Conservation (phyloP, 169 alveolate genomes). For the Eimeria acervulina region DNA sequence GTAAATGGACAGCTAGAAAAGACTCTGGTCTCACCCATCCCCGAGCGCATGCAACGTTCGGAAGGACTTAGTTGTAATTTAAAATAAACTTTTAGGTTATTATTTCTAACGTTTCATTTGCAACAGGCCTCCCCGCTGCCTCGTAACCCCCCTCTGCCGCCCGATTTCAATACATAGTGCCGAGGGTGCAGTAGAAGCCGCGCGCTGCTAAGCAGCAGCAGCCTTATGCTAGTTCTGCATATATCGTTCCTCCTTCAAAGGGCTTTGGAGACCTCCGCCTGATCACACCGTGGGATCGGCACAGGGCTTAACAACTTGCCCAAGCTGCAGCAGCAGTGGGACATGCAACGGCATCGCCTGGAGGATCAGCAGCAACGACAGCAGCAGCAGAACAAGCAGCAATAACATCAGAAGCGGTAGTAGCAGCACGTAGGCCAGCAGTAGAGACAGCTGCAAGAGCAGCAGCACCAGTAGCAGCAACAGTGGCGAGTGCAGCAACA, state of each 20-base stretch:
- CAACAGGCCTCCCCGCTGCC: background rate
- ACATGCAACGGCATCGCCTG: background rate
- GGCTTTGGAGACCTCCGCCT: background rate
- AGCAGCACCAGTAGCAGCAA: background rate
- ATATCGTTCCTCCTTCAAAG: too few species aligned
- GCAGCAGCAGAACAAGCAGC: background rate
- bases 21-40: background rate
- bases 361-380: background rate
- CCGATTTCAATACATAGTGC: background rate
- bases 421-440: background rate
- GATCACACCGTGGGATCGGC: background rate
- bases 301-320: background rate
- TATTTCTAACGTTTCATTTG: background rate
- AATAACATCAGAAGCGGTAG: background rate
- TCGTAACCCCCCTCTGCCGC: background rate
- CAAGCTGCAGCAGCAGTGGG: background rate
- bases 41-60: background rate
- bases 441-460: background rate
- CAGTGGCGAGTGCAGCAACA: conserved; percentile 9
- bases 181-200: background rate
- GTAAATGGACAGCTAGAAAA: background rate
- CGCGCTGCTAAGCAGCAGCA: conserved; percentile 3
- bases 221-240: background rate
- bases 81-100: background rate
- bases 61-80: background rate